Percentiles rank a stretch among this genome's conserved stretches.
Conservation (phyloP, 1,284 basidiomycete species). For the Cutaneotrichosporon dermatis region DNA sequence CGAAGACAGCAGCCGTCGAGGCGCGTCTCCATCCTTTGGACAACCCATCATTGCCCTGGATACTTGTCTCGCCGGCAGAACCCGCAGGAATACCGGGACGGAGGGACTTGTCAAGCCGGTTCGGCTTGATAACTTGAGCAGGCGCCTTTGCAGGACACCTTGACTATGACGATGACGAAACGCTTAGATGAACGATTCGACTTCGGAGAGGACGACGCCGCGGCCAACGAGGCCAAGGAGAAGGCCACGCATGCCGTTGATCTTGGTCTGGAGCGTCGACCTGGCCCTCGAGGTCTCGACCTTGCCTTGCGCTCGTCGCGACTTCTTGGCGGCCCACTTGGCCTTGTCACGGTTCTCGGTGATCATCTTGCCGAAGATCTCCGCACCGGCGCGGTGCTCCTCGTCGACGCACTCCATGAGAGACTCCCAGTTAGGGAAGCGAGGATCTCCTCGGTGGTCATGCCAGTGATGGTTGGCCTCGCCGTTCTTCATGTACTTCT, state of each 20-base stretch:
- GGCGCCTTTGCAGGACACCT: not conserved
- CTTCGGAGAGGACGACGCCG: conserved; percentile 28
- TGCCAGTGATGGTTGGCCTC: conserved; percentile 32
- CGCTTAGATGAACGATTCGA: conserved; percentile 20
- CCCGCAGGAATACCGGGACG: not conserved
- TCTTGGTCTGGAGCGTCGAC: conserved; percentile 27
- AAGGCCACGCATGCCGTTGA: conserved; percentile 25
- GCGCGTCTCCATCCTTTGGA: not conserved
- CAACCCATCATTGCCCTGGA: not conserved
- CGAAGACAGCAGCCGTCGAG: not conserved
- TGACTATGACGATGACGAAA: not conserved
- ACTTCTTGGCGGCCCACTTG: conserved; percentile 41
- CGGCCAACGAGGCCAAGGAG: conserved; percentile 27
- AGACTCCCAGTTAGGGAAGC: conserved; percentile 30
- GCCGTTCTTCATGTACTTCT: conserved; percentile 40
- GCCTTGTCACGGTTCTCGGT: conserved; percentile 40
- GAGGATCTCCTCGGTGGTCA: conserved; percentile 29
- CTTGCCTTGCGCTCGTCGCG: conserved; percentile 39
- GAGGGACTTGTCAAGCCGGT: not conserved
- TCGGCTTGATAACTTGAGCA: not conserved
- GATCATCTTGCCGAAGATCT: conserved; percentile 39
- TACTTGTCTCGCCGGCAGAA: not conserved
- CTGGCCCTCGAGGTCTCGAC: conserved; percentile 36
- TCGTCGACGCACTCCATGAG: conserved; percentile 31
- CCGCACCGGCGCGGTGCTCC: conserved; percentile 23